Conservation (phyloP, 352 stramenopile species). For the Pythium coloratum region DNA sequence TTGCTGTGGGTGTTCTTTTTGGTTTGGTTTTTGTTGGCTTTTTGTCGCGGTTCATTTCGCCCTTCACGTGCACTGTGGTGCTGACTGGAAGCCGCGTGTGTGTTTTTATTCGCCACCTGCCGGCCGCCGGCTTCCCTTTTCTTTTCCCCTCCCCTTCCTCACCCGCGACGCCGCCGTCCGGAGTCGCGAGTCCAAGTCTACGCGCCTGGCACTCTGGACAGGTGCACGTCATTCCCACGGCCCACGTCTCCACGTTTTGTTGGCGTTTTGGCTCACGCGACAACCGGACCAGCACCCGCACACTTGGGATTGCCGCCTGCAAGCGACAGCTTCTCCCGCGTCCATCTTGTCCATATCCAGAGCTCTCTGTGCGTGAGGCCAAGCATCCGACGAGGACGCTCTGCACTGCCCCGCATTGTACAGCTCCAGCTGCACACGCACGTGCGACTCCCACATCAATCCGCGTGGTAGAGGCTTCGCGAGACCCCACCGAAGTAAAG, state of each 20-base stretch:
- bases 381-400: neutral
- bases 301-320: neutral
- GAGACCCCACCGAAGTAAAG: neutral
- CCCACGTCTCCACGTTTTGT: slow-evolving; percentile 12
- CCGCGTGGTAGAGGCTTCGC: neutral
- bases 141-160: slow-evolving; percentile 13
- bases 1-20: slow-evolving; percentile 1
- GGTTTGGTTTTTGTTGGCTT: too few species aligned
- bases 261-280: neutral
- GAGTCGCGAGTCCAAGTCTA: neutral
- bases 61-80: neutral
- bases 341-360: neutral
- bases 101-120: slow-evolving; percentile 23
- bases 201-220: neutral
- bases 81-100: slow-evolving; percentile 15
- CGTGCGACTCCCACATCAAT: neutral
- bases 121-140: slow-evolving; percentile 2
- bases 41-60: neutral
- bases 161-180: neutral
- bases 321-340: neutral
- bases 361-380: neutral
- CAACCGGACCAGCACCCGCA: neutral
- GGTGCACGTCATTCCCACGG: slow-evolving; percentile 26
- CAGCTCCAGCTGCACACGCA: neutral
- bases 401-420: neutral